Evolutionary conservation across 805 yeast species (phyloP), one percentile per base, ranked within the genome.

Genomic region (Myxozyma monticola): DNA sequence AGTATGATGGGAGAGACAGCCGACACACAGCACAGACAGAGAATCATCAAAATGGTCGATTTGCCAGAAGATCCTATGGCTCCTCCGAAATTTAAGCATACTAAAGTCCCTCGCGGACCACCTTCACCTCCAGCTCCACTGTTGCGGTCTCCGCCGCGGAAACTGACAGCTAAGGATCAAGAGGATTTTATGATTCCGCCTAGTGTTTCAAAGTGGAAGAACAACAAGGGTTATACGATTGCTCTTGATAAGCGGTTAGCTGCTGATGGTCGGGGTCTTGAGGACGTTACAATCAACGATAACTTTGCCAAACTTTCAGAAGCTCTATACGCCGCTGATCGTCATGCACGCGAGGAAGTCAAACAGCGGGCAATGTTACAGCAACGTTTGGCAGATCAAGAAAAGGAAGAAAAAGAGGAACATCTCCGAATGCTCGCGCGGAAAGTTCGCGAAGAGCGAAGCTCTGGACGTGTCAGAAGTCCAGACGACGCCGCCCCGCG

Each of bases 181-280:
- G 80, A 78, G 24, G 76, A 79, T 54, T 91, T 97, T 96, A 76
- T 77, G 41, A 88, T 93, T 26, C 98, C 98, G 0, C 83, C 96
- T 0, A 88, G 95, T 1, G 79, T 91, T 0, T 91, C 98, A 1
- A 88, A 88, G 66, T 93, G 98, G 97, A 90, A 89, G 67, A 93
- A 93, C 66, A 87, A 90, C 15, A 85, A 86, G 60, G 97, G 98
- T 1, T 88, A 81, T 64, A 81, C 96, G 0, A 83, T 90, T 38
- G 81, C 85, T 0, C 67, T 90, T 35, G 96, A 89, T 47, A 86
- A 85, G 62, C 73, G 97, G 51, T 71, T 87, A 48, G 83, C 84
- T 1, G 76, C 77, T 12, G 76, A 72, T 47, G 74, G 74, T 0
- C 69, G 74, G 2, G 66, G 71, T 0, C 62, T 65, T 30, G 69